Base-by-base conservation (phyloP, 1,139 yeast genomes). In the Debaryomyces coudertii region DNA sequence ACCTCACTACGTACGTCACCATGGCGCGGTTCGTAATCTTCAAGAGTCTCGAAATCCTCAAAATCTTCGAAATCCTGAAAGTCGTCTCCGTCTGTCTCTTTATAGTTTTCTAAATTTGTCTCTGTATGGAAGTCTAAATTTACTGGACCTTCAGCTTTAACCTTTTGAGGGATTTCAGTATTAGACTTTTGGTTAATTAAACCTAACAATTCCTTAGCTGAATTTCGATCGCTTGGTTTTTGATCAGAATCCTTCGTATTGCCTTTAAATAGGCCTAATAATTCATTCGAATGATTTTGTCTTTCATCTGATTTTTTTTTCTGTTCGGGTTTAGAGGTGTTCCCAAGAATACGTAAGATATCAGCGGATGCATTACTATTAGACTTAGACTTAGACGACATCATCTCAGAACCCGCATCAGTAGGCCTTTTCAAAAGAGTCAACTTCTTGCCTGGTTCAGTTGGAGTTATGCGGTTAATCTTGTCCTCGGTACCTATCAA, bases 351-450 rank as follows among this genome's bases (percentile, higher is more conserved):
- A 6, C 63, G 60, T 33, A 67, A 53, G 20, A 68, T 47, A 20
- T 58, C 62, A 18, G 51, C 46, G 7, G 60, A 46, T 8, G 57
- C 56, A 11, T 39, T 40, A 30, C 36, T 40, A 24, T 24, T 42
- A 7, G 43, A 22, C 25, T 39, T 40, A 30, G 35, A 38, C 22
- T 24, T 42, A 7, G 43, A 22, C 25, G 22, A 43, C 23, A 23
- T 40, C 5, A 14, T 20, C 1, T 31, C 36, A 20, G 31, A 30
- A 12, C 22, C 33, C 36, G 23, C 34, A 9, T 33, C 18, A n/a
- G 40, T 58, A 1, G 66, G 55, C 45, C 71, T 54, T 47, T 65
- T 69, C 51, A 71, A 61, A 24, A 71, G 55, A 16, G 67, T 69
- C 27, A 68, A 50, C 47, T 68, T 69, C 51, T 65, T 65, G 1